Evolutionary conservation across 129 eudicot species (phyloP), one percentile per base, ranked within the genome.

Genomic region (Flaveria sonorensis): DNA sequence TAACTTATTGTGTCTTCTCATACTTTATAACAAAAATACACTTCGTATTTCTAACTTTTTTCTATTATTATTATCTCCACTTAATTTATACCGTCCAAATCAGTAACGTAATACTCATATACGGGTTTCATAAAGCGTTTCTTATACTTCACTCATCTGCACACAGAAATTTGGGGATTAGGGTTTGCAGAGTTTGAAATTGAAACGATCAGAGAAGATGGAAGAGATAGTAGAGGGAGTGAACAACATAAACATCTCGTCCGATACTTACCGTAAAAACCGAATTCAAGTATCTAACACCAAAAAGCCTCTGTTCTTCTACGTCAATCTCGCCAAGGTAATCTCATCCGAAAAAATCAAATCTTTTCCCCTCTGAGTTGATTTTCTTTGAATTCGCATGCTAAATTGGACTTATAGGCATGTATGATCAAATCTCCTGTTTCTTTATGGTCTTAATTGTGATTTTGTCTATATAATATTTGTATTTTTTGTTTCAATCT

Each of bases 281-380:
- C 92, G 96, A 14, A 89, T 89, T 77, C 96, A 87, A 71, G 92
- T 89, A 14, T 87, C 95, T 77, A 85, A 89, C 73, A 82, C 95
- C 55, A 84, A 89, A 68, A 87, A 89, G 63, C 95, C 91, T 66
- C 82, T 89, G 53, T 89, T 89, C 66, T 89, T 89, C 87, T 89
- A 89, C 84, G 89, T 89, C 83, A 89, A 89, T 71, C 92, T 87
- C 76, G 88, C 96, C 57, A 87, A 87, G 96, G 89, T 83, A 20
- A 8, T 18, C 14, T 10, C 24, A 8, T 45, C 59, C 14, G 0
- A 39, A 23, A 14, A 50, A 48, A 62, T 36, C 55, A 46, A 47
- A 14, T 4, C n/a, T 32, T 45, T 66, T 28, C 20, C 61, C 15
- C 42, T 28, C 19, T 18, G 0, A 48, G 14, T 14, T 15, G n/a